Base-by-base conservation (phyloP, 2,329 filamentous ascomycete species). In the Didymella glomerata region DNA sequence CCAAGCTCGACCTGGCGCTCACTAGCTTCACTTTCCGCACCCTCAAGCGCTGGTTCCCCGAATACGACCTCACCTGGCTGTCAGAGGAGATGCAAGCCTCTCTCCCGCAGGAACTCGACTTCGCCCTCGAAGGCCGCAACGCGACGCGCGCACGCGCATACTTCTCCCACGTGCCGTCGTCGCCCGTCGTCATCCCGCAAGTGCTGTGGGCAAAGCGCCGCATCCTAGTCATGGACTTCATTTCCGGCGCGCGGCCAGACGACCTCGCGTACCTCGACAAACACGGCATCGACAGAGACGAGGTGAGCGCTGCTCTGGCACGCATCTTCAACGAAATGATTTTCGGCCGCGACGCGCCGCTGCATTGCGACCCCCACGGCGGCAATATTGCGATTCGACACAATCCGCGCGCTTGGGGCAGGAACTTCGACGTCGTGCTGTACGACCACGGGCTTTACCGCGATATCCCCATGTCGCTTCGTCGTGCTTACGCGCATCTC, bases 261-360 rank as follows among this genome's bases (percentile, higher is more conserved):
- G 94, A 99, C 73, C 85, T 98, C 1, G 87, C 86, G 16, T 98
- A 91, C 73, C 83, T 99, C 3, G 95, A 98, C 76, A 81, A 84
- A 7, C 90, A 96, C 74, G 85, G 87, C 57, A 99, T 99, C 73
- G 92, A 96, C 77, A 88, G 95, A 20, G 95, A 98, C 73, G 94
- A 98, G 77, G 95, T 99, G 5, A 96, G 93, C 0, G 93, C 94
- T 1, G 90, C 93, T 0, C 83, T 99, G 4, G 90, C 95, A 0
- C 88, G 89, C 59, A 92, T 99, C 59, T 99, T 99, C 84, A 99
- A 99, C 81, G 93, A 98, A 76, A 99, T 99, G 95, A 97, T 99
- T 67, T 99, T 99, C 67, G 93, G 94, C 48, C 86, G 89, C 51
- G 85, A 89, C 59, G 94, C 94, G 0, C 93, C 95, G 0, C 81